phyloP scores from a whole-genome alignment of 2,329 filamentous ascomycete genomes.

The Pseudogymnoascus verrucosus region DNA sequence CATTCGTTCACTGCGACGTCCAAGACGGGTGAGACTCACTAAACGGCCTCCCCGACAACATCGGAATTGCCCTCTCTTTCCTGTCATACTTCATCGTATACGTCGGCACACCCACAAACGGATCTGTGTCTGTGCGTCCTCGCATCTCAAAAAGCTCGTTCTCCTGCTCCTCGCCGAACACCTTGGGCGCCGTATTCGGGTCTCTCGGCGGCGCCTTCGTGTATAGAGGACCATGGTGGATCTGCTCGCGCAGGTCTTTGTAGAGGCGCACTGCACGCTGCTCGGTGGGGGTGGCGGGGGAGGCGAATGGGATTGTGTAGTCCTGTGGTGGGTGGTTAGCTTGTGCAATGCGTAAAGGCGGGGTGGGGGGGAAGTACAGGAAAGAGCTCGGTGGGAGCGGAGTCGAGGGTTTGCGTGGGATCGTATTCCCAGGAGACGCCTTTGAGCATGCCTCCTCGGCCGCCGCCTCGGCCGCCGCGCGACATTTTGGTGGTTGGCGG shows the following conservation, averaged over 20 bases:
- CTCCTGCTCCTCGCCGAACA: constrained; percentile 34
- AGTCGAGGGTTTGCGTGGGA: constrained; percentile 24
- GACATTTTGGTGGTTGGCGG: constrained; percentile 10
- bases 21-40: constrained; percentile 32
- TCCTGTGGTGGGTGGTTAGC: constrained; percentile 14
- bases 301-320: constrained; percentile 30
- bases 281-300: constrained; percentile 37
- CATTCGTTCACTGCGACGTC: not conserved
- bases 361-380: constrained; percentile 31
- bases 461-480: constrained; percentile 14
- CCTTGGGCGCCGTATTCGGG: constrained; percentile 30
- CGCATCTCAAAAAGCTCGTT: constrained; percentile 25
- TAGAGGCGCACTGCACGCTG: constrained; percentile 40
- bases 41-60: constrained; percentile 45
- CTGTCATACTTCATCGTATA: constrained; percentile 51
- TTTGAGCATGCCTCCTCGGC: constrained; percentile 20
- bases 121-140: constrained; percentile 39
- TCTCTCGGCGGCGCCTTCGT: constrained; percentile 23
- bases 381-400: constrained; percentile 38
- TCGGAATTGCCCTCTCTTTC: constrained; percentile 46
- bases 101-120: constrained; percentile 53
- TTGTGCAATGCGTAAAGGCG: constrained; percentile 1
- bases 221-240: constrained; percentile 54
- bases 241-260: constrained; percentile 42
- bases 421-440: constrained; percentile 27